Percentiles rank a stretch among this genome's conserved stretches.
Evolutionary conservation across 805 yeast genomes (phyloP).

Genomic region (Candida pseudoglaebosa): DNA sequence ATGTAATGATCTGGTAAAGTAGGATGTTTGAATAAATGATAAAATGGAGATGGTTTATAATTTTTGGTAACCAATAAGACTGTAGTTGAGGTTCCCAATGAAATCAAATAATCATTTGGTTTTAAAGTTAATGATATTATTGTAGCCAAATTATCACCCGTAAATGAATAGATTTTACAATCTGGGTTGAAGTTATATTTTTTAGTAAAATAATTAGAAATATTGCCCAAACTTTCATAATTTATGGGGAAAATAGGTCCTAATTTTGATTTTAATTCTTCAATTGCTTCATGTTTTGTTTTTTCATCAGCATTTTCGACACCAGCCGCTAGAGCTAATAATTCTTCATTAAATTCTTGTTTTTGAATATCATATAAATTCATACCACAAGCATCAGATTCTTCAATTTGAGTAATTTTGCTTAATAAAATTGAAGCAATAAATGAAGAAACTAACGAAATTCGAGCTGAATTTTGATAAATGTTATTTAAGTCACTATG

Average conservation of each 20-base stretch:
- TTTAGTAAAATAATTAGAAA: slow-evolving; percentile 56
- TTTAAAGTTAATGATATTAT: slow-evolving; percentile 75
- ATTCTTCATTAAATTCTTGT: slow-evolving; percentile 50
- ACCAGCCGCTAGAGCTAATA: slow-evolving; percentile 54
- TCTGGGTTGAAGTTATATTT: slow-evolving; percentile 58
- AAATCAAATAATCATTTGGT: slow-evolving; percentile 72
- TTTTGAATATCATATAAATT: slow-evolving; percentile 72
- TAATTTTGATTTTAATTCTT: slow-evolving; percentile 46
- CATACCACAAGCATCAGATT: slow-evolving; percentile 92
- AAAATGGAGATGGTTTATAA: slow-evolving; percentile 73
- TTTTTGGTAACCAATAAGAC: slow-evolving; percentile 75
- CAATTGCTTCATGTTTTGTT: slow-evolving; percentile 23
- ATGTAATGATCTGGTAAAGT: slow-evolving; percentile 70
- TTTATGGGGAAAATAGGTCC: slow-evolving; percentile 52
- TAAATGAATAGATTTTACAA: slow-evolving; percentile 70
- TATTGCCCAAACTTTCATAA: slow-evolving; percentile 45
- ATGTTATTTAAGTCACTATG: slow-evolving; percentile 42
- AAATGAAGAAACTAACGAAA: slow-evolving; percentile 76
- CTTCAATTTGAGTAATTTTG: slow-evolving; percentile 59
- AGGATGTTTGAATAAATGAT: slow-evolving; percentile 86
- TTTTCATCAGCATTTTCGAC: slow-evolving; percentile 27
- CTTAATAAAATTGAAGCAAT: slow-evolving; percentile 71
- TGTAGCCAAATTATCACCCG: slow-evolving; percentile 91
- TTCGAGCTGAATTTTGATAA: slow-evolving; percentile 55
- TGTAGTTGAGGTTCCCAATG: slow-evolving; percentile 92